A percentile compares a stretch with the other conserved stretches of the same genome.
Conservation (phyloP, 2,329 filamentous ascomycete genomes). For the Dryadomyces quercus-mongolicae region DNA sequence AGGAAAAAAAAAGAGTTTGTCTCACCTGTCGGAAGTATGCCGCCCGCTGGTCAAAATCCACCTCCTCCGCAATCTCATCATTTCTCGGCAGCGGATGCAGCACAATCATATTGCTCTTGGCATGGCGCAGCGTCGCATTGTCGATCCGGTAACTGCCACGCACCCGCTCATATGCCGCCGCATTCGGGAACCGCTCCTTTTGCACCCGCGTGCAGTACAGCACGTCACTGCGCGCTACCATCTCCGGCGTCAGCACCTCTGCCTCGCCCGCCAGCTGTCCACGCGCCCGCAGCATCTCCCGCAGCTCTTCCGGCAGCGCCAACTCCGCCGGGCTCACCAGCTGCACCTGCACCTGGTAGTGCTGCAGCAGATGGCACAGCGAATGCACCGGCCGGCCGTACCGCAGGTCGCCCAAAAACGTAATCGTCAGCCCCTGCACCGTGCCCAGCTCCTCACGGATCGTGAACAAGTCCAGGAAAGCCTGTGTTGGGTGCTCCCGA, state of each 20-base stretch:
- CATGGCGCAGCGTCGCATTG: slow-evolving; percentile 78
- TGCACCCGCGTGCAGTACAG: slow-evolving; percentile 96
- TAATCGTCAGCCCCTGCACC: slow-evolving; percentile 89
- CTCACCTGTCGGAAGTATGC: slow-evolving; percentile 99
- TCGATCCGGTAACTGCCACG: slow-evolving; percentile 85
- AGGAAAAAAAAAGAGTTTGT: not conserved
- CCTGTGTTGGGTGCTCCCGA: slow-evolving; percentile 93
- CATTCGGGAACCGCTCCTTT: slow-evolving; percentile 83
- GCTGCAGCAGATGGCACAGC: slow-evolving; percentile 80
- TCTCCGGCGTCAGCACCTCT: slow-evolving; percentile 71
- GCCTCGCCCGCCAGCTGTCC: slow-evolving; percentile 70
- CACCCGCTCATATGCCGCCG: slow-evolving; percentile 70
- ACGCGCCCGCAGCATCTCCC: slow-evolving; percentile 56
- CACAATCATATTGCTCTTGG: slow-evolving; percentile 87
- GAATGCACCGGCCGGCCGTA: slow-evolving; percentile 95
- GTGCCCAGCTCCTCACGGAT: slow-evolving; percentile 96
- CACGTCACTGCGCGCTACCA: slow-evolving; percentile 77
- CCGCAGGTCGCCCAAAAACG: slow-evolving; percentile 84
- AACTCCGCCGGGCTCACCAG: slow-evolving; percentile 76
- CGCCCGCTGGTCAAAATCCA: slow-evolving; percentile 92
- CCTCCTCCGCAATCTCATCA: slow-evolving; percentile 85
- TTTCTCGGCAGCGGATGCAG: slow-evolving; percentile 94
- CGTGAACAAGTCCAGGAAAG: slow-evolving; percentile 94
- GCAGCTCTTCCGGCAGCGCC: slow-evolving; percentile 62
- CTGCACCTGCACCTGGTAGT: slow-evolving; percentile 92